A percentile compares a stretch with the other conserved stretches of the same genome.
Evolutionary conservation across 2,329 filamentous ascomycete genomes (phyloP).

Genomic region (Ophiosphaerella herpotricha): DNA sequence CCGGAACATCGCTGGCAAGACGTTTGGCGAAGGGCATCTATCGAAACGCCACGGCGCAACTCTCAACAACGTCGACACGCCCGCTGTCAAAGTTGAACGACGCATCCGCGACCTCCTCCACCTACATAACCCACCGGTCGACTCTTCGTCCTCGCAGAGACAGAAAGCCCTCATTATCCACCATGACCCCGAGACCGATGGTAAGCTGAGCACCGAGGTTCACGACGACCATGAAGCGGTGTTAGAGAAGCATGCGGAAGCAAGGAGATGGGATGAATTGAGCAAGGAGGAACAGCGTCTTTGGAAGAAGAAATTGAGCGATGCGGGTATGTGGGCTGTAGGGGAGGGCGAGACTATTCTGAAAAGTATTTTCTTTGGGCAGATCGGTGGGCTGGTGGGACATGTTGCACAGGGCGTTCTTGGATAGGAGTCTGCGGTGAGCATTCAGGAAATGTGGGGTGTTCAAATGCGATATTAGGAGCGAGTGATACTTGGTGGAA

Average conservation of each 20-base stretch:
- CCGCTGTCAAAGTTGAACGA: conserved; percentile 30
- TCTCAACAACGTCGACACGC: conserved; percentile 32
- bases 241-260: conserved; percentile 49
- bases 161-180: conserved; percentile 50
- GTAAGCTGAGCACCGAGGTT: conserved; percentile 49
- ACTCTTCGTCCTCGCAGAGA: conserved; percentile 2
- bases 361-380: conserved; percentile 76
- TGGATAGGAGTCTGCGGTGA: conserved; percentile 1
- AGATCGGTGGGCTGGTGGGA: conserved; percentile 65
- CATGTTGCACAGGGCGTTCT: conserved; percentile 42
- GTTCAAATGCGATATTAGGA: too few relatives aligned
- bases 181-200: conserved; percentile 42
- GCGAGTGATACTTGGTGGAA: too few relatives aligned
- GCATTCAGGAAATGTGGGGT: background rate
- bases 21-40: conserved; percentile 34
- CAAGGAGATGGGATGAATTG: conserved; percentile 74
- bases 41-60: conserved; percentile 30
- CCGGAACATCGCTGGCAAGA: conserved; percentile 44
- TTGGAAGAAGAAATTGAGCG: conserved; percentile 71
- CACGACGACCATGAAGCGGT: conserved; percentile 39
- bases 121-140: conserved; percentile 17
- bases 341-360: conserved; percentile 77
- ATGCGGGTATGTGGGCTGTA: conserved; percentile 79
- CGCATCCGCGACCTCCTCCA: conserved; percentile 42
- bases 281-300: conserved; percentile 62